Base-by-base conservation (phyloP, 331 rosid species). In the Pyrus hybrid region DNA sequence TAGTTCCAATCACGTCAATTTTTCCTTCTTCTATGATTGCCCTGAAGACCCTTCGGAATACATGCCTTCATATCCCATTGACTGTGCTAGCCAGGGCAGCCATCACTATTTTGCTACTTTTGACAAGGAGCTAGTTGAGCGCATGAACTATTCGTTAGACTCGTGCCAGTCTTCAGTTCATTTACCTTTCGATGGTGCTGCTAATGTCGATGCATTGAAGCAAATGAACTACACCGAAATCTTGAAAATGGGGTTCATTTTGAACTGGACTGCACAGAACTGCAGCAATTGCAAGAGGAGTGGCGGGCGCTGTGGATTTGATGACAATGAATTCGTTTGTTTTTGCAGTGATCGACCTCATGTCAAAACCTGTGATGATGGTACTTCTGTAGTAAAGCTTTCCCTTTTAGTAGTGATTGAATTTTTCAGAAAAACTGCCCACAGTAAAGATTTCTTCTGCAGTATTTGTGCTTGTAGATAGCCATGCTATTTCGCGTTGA, bases 291-390 rank as follows among this genome's bases (percentile, higher is more conserved):
- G 93, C 79, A 81, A 82, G 81, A 75, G 8, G 8, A 90, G 93
- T 68, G 91, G 88, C 13, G 93, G 95, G n/a, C 74, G 84, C 7
- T 88, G 98, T 76, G 93, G 93, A 58, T 81, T 79, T 71, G 80
- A 74, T 32, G 21, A 63, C 41, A 77, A 79, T 56, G 25, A 77
- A 61, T 82, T 85, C 63, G 64, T 76, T 51, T 91, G 93, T 73
- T 87, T 81, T 78, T 89, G 90, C 81, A 75, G 77, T 25, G 89
- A 83, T 80, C 61, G 83, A 37, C 79, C 87, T 51, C 88, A 82
- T 74, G 18, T 8, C 2, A 69, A 77, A 82, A 80, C 77, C 61
- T 91, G 93, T 77, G 77, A 86, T 62, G 65, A 75, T 73, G 93
- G 91, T 88, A 88, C 77, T 68, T 64, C 22, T 74, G 69, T 67